phyloP scores from a whole-genome alignment of 257 asterid genomes.

The Solanum arcanum region DNA sequence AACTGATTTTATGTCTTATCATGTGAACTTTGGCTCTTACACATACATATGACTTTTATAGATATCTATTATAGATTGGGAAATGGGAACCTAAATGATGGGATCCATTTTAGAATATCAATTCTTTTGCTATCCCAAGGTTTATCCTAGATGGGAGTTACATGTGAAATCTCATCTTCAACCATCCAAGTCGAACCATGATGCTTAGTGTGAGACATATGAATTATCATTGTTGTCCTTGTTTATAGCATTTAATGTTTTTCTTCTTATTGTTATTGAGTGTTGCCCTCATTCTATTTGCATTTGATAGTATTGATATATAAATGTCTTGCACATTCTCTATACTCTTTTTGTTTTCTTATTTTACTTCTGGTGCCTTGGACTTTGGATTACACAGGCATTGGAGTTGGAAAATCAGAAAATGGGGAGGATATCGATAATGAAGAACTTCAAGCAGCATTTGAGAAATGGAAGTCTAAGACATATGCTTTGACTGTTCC shows the following conservation, averaged over 20 bases:
- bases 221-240: background rate
- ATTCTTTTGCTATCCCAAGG: background rate
- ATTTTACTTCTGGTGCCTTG: background rate
- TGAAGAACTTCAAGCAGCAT: slow-evolving; percentile 49
- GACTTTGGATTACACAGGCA: background rate
- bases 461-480: slow-evolving; percentile 77
- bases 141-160: background rate
- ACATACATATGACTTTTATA: background rate
- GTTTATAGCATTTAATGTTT: background rate
- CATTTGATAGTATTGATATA: background rate
- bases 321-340: background rate
- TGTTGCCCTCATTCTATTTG: background rate
- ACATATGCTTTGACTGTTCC: slow-evolving; percentile 77
- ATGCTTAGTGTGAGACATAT: background rate
- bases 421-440: slow-evolving; percentile 29
- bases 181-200: background rate
- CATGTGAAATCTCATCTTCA: background rate
- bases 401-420: slow-evolving; percentile 13
- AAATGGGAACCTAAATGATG: background rate
- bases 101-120: background rate
- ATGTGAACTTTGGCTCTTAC: background rate
- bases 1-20: background rate
- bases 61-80: background rate
- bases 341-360: background rate
- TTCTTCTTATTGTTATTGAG: background rate